phyloP scores from a whole-genome alignment of 1,284 basidiomycete genomes.

The Hemileia vastatrix region DNA sequence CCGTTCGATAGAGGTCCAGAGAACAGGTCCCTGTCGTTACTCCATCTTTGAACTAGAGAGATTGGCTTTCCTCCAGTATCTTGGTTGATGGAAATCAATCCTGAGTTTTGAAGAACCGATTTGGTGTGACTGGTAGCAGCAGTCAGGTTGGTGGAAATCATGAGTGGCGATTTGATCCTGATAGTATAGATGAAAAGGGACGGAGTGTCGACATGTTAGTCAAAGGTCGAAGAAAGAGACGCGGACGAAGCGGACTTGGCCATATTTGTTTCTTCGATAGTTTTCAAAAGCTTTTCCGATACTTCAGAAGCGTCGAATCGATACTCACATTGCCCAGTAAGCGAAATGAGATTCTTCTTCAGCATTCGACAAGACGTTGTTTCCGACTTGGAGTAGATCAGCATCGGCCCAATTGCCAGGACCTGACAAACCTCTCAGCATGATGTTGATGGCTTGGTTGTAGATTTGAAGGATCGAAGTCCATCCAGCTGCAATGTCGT shows the following conservation, averaged over 20 bases:
- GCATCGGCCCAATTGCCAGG: neutral
- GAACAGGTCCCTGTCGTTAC: conserved; percentile 26
- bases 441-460: neutral
- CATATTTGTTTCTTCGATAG: too few species aligned
- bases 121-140: too few species aligned
- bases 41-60: conserved; percentile 12
- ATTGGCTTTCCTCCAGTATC: neutral
- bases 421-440: neutral
- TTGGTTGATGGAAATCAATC: neutral
- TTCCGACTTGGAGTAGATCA: neutral
- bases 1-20: conserved; percentile 28
- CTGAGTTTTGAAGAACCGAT: neutral
- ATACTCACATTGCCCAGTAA: neutral
- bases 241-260: too few species aligned
- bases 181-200: too few species aligned
- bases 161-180: too few species aligned
- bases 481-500: neutral
- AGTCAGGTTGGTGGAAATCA: too few species aligned
- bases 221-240: too few species aligned
- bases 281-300: too few species aligned
- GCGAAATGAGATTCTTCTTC: neutral
- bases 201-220: too few species aligned
- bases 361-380: neutral
- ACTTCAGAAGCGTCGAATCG: neutral
- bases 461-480: neutral